Base-by-base conservation (phyloP, 192 early-diverging fungal species). In the Allomyces javanicus region DNA sequence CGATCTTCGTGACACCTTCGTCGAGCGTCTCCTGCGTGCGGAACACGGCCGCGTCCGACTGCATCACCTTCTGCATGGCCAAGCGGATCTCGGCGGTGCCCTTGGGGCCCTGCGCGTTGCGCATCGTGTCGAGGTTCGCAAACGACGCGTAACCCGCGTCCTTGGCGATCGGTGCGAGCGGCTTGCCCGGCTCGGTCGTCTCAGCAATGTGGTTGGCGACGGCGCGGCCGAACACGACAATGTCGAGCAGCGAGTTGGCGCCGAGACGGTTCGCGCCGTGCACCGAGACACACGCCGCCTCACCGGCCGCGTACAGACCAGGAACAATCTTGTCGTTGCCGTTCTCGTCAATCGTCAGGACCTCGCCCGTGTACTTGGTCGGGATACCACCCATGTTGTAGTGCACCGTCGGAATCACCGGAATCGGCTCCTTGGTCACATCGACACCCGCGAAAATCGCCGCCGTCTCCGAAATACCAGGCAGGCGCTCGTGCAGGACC, bases 361-460 rank as follows among this genome's bases (percentile, higher is more conserved):
- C 95, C 80, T 98, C 91, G 66, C 95, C 95, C 67, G 91, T 95
- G 86, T 92, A 96, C 65, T 82, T 83, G 26, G 96, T 96, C 43
- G 96, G 96, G 68, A 98, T 96, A 77, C 96, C 93, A 71, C 96
- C 96, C 92, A 98, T 96, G 83, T 96, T 98, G 87, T 95, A 95
- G 80, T 98, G 96, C 71, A 96, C 96, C 68, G 96, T 96, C 67
- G 96, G 96, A 58, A 98, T 83, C 61, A 98, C 93, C 10, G 96
- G 96, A 73, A 99, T 99, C 40, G 96, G 93, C 76, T 96, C 92
- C 87, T 99, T 99, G 75, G 93, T 99, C 33, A 99, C 94, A 80
- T 99, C 92, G 67, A 99, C 95, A 73, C 91, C 91, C 26, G 95
- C 88, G 75, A 98, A 98, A 73, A 98, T 96, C 66, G 90, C 91